Evolutionary conservation across 163 green algal genomes (phyloP).

Genomic region (Scenedesmus sp.): DNA sequence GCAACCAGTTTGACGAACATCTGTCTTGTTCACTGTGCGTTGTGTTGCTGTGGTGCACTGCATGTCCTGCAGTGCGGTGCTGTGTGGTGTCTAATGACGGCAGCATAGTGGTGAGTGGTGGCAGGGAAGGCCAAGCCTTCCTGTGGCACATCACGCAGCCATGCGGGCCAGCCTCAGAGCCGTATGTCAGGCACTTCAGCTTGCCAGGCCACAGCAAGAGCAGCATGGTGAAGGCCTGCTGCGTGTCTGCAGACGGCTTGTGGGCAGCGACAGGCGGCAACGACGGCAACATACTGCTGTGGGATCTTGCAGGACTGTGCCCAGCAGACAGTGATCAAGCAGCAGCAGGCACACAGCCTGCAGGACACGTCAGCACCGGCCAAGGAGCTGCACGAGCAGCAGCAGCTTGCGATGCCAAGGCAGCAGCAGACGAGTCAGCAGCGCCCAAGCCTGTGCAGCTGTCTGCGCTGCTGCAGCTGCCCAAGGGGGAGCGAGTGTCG

Average conservation of each 20-base stretch:
- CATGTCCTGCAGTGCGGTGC: background rate
- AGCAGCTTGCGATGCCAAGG: background rate
- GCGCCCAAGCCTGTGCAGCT: background rate
- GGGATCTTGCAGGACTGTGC: conserved; percentile 23
- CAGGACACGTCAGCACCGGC: background rate
- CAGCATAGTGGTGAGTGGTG: conserved; percentile 31
- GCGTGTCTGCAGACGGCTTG: conserved; percentile 2
- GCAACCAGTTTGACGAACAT: no score
- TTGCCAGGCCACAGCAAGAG: conserved; percentile 21
- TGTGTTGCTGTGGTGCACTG: background rate
- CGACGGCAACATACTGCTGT: conserved; percentile 37
- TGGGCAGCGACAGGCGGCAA: conserved; percentile 32
- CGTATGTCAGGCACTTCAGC: background rate
- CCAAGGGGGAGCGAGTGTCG: background rate
- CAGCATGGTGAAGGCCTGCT: conserved; percentile 48
- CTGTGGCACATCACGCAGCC: conserved; percentile 45
- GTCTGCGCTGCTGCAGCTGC: background rate
- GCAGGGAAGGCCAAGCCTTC: conserved; percentile 18
- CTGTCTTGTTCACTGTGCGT: background rate
- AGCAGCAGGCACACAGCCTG: background rate
- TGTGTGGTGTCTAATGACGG: conserved; percentile 4
- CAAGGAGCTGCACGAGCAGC: background rate
- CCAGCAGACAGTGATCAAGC: background rate
- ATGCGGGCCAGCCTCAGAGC: background rate
- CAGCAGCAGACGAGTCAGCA: background rate